Conservation (phyloP, 768 basidiomycete genomes). For the Lentinula raphanica region DNA sequence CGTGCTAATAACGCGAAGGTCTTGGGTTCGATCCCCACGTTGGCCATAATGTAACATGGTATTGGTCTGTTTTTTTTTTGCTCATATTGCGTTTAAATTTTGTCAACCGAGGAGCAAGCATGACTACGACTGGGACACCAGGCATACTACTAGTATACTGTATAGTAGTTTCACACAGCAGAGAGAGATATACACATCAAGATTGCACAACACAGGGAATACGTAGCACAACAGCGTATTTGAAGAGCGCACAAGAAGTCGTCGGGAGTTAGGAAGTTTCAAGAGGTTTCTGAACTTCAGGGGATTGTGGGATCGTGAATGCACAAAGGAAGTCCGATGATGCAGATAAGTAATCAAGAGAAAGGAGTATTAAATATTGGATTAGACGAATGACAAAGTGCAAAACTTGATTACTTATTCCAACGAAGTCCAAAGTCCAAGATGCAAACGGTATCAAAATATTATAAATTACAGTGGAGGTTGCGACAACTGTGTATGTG, state of each 20-base stretch:
- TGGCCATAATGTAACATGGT: no score
- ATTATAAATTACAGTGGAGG: background rate
- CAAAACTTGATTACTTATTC: background rate
- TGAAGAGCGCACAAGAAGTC: background rate
- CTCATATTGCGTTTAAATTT: no score
- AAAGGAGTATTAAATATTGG: background rate
- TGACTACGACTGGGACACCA: no score
- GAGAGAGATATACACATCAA: background rate
- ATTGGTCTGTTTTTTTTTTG: no score
- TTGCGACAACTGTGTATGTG: no score
- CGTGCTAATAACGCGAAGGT: conserved; percentile 59
- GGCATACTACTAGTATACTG: no score
- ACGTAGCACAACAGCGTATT: background rate
- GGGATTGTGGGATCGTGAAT: no score
- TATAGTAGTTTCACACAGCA: background rate
- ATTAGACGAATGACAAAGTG: background rate
- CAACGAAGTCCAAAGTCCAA: background rate
- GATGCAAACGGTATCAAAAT: background rate
- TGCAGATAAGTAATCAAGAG: background rate
- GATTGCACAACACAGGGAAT: background rate
- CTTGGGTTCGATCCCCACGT: conserved; percentile 80
- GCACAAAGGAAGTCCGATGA: background rate
- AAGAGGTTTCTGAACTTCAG: no score
- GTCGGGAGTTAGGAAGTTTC: no score
- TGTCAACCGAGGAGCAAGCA: no score